Conservation (phyloP, 2,329 filamentous ascomycete genomes). For the Scedosporium aurantiacum region DNA sequence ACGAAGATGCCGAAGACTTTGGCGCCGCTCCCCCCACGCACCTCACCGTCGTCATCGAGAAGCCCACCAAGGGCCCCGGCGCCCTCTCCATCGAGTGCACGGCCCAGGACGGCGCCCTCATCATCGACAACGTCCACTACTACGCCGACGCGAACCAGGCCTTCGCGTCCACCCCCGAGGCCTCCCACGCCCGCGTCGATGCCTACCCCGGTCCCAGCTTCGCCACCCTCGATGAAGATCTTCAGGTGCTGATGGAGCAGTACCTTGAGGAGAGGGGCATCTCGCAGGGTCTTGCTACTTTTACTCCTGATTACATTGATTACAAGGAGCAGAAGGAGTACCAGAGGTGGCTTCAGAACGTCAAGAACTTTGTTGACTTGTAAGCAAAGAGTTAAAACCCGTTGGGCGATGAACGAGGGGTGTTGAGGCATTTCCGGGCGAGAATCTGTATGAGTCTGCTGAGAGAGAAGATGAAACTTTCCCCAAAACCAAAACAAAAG, state of each 20-base stretch:
- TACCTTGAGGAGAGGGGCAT: constrained; percentile 93
- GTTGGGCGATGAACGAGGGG: not conserved
- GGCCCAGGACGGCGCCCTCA: constrained; percentile 74
- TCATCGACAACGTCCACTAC: constrained; percentile 86
- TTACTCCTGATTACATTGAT: constrained; percentile 93
- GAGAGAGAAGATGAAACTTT: too few species aligned
- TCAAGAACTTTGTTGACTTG: constrained; percentile 76
- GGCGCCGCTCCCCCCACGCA: constrained; percentile 62
- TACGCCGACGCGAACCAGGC: constrained; percentile 70
- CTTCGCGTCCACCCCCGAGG: constrained; percentile 63
- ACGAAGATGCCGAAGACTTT: constrained; percentile 36
- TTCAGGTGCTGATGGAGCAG: constrained; percentile 82
- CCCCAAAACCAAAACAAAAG: not conserved
- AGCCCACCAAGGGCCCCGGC: constrained; percentile 58
- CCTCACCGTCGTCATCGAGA: constrained; percentile 80
- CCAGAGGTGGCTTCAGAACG: constrained; percentile 73
- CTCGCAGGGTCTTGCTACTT: constrained; percentile 73
- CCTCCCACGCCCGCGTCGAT: constrained; percentile 63
- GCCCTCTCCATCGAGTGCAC: constrained; percentile 78
- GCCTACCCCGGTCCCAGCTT: constrained; percentile 89
- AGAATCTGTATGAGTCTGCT: not conserved
- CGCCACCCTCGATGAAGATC: constrained; percentile 87
- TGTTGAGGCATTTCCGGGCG: not conserved
- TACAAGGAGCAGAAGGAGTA: constrained; percentile 99
- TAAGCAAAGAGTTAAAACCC: constrained; percentile 23